Percentiles rank a stretch among this genome's conserved stretches.
Conservation (phyloP, 768 basidiomycete genomes). For the Leccinum longicurvipes region DNA sequence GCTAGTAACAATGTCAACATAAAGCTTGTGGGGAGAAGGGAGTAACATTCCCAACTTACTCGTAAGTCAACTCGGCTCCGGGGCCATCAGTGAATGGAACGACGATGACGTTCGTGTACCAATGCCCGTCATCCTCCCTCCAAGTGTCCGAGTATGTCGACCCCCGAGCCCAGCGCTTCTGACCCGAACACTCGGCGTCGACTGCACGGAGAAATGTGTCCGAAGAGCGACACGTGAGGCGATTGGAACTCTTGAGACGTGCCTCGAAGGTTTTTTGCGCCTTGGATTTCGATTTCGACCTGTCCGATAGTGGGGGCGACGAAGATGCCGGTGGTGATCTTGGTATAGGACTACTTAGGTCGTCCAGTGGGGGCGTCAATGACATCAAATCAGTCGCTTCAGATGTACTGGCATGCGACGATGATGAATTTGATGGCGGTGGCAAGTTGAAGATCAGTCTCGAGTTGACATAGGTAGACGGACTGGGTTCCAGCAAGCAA, state of each 20-base stretch:
- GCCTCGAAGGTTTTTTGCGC: constrained; percentile 19
- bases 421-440: constrained; percentile 1
- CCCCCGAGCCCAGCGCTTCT: constrained; percentile 1
- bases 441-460: constrained; percentile 44
- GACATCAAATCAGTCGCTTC: constrained; percentile 7
- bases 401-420: not conserved
- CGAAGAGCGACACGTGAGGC: constrained; percentile 26
- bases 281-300: constrained; percentile 8
- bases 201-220: not conserved
- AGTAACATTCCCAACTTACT: constrained; percentile 38
- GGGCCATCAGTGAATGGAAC: constrained; percentile 39
- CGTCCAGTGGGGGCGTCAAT: constrained; percentile 1
- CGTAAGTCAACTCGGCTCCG: constrained; percentile 48
- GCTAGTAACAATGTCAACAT: constrained; percentile 20
- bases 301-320: not conserved
- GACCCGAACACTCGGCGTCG: constrained; percentile 1
- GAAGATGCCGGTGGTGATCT: not conserved
- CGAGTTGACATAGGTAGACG: constrained; percentile 56
- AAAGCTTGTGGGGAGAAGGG: not conserved
- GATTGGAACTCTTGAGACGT: constrained; percentile 26
- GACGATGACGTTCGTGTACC: constrained; percentile 31
- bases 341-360: not conserved
- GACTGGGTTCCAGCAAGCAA: constrained; percentile 51
- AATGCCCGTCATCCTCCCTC: constrained; percentile 2
- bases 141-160: constrained; percentile 11